Base-by-base conservation (phyloP, 2,329 filamentous ascomycete genomes). In the Botrytis porri region DNA sequence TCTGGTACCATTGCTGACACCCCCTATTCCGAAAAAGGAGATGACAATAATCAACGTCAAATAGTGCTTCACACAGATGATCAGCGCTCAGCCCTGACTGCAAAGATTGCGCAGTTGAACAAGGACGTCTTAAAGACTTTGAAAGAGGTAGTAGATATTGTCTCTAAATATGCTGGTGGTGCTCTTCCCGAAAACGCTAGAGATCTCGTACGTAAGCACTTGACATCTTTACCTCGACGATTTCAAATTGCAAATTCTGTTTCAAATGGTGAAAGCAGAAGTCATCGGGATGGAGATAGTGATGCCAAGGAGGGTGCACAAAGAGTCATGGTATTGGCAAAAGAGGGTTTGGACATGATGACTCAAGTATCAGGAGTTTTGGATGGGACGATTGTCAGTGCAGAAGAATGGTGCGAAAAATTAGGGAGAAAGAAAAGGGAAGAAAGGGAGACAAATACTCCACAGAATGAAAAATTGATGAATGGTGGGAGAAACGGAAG, bases 311-410 rank as follows among this genome's bases (percentile, higher is more conserved):
- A 90, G 39, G 86, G 86, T 69, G 94, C 93, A 0, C 91, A 94
- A 77, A 88, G 92, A 59, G 94, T 97, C 72, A 84, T 98, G 20
- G 89, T 96, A 1, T 89, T 98, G 69, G 95, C 95, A 10, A 92
- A 92, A 79, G 95, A 98, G 81, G 94, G 95, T 0, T 85, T 98
- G 22, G 94, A 98, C 77, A 97, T 98, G 92, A 94, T 98, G 87
- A 88, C 90, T 1, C 94, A 98, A 81, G 94, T 99, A 67, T 96
- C 91, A 59, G 90, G 91, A 8, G 93, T 98, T 2, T 87, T 98
- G 14, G 93, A 97, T 77, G 92, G 94, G 70, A 98, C 96, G 0
- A 92, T 98, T 70, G 88, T 93, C 72, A 96, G 93, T 78, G 96
- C 96, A 0, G 95, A 98, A 82, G 89, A 91, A 77, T 98, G 96